Evolutionary conservation across 2,329 filamentous ascomycete genomes (phyloP).

Genomic region (Capronia americana): DNA sequence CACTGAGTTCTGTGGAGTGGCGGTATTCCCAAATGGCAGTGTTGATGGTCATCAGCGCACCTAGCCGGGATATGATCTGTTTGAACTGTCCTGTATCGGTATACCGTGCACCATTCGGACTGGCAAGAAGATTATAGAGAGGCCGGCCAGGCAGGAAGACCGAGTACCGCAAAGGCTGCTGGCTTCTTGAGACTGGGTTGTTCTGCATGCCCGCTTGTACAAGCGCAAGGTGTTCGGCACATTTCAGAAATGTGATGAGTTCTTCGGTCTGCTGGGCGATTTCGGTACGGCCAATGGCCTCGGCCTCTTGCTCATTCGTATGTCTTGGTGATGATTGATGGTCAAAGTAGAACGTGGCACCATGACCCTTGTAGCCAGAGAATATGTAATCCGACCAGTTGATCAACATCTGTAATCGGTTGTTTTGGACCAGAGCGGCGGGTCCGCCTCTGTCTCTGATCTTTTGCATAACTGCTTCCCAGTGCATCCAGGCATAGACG

Average conservation of each 20-base stretch:
- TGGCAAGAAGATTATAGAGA: conserved; percentile 45
- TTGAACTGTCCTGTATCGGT: conserved; percentile 48
- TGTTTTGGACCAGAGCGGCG: conserved; percentile 46
- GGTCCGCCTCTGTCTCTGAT: conserved; percentile 49
- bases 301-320: conserved; percentile 20
- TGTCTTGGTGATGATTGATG: conserved; percentile 35
- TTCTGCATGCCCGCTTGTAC: conserved; percentile 39
- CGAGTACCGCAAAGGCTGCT: conserved; percentile 40
- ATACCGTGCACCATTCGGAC: conserved; percentile 45
- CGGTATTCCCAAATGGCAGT: conserved; percentile 51
- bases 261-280: conserved; percentile 47
- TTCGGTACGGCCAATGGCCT: conserved; percentile 42
- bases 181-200: conserved; percentile 33
- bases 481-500: conserved; percentile 49
- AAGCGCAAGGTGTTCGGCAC: conserved; percentile 47
- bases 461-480: conserved; percentile 49
- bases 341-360: conserved; percentile 47
- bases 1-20: conserved; percentile 41
- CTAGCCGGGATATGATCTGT: conserved; percentile 48
- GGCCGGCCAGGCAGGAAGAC: conserved; percentile 44
- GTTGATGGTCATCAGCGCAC: conserved; percentile 48
- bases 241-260: conserved; percentile 48
- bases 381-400: conserved; percentile 53
- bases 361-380: conserved; percentile 47
- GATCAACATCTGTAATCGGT: conserved; percentile 48